A percentile compares a stretch with the other conserved stretches of the same genome.
These are phyloP conservation scores for Erucastrum elatum DNA, from an alignment of 345 rosid species.

Conservation along the genomic window DNA sequence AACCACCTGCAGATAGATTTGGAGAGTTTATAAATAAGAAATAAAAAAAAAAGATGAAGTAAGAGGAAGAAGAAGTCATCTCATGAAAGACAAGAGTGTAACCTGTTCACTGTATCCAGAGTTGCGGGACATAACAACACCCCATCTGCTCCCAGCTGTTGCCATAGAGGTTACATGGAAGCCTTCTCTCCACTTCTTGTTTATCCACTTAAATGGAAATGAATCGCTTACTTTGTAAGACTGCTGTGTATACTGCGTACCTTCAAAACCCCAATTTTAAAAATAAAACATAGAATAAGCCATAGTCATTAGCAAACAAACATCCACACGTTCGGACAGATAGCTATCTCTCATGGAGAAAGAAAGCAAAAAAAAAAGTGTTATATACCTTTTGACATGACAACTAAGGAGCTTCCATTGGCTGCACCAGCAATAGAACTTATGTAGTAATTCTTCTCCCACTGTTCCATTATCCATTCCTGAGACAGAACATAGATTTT, in stretches of 20 bases:
- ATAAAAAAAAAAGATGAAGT: background rate
- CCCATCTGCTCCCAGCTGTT: slow-evolving; percentile 96
- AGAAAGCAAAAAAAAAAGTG: too few relatives aligned
- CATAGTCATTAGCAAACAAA: too few relatives aligned
- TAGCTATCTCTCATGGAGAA: too few relatives aligned
- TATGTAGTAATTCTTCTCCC: slow-evolving; percentile 96
- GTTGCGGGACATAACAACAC: slow-evolving; percentile 97
- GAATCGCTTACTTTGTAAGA: slow-evolving; percentile 96
- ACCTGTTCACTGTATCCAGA: slow-evolving; percentile 96
- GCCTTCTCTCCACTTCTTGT: slow-evolving; percentile 83
- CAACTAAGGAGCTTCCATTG: slow-evolving; percentile 91
- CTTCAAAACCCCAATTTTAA: slow-evolving; percentile 42
- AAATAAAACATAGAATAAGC: background rate
- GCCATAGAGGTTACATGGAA: slow-evolving; percentile 97
- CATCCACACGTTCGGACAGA: too few relatives aligned
- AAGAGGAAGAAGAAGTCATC: background rate
- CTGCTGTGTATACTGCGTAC: slow-evolving; percentile 87
- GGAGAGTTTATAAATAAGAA: background rate
- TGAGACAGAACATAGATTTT: slow-evolving; percentile 35
- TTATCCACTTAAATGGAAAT: slow-evolving; percentile 55
- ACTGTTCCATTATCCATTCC: slow-evolving; percentile 99
- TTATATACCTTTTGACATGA: slow-evolving; percentile 89
- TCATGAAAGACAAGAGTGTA: slow-evolving; percentile 7
- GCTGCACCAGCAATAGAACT: slow-evolving; percentile 88
- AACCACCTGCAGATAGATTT: slow-evolving; percentile 60